phyloP scores from a whole-genome alignment of 768 basidiomycete genomes.

The Pleurotus citrinopileatus region DNA sequence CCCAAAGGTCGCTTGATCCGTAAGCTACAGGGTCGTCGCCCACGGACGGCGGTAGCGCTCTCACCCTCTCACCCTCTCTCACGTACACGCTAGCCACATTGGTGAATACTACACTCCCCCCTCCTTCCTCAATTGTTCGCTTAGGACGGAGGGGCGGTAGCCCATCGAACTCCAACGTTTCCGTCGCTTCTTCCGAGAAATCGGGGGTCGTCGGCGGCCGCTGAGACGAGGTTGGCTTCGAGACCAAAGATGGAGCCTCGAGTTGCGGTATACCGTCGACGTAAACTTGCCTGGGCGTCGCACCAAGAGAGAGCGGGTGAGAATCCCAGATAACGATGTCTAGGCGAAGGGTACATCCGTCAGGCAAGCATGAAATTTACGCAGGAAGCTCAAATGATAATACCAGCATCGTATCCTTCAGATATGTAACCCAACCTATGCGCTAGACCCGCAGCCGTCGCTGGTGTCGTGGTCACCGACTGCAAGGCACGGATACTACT shows the following conservation, averaged over 20 bases:
- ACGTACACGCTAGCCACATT: constrained; percentile 45
- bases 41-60: constrained; percentile 16
- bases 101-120: constrained; percentile 45
- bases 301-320: constrained; percentile 75
- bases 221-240: constrained; percentile 51
- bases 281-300: constrained; percentile 78
- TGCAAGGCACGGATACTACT: constrained; percentile 53
- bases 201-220: constrained; percentile 49
- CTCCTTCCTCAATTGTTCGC: constrained; percentile 14
- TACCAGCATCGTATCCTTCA: constrained; percentile 69
- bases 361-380: not conserved
- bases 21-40: constrained; percentile 15
- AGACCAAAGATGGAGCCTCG: constrained; percentile 25
- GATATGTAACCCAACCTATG: constrained; percentile 67
- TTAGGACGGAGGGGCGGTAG: constrained; percentile 60
- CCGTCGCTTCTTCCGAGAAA: constrained; percentile 58
- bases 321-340: constrained; percentile 66
- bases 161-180: constrained; percentile 60
- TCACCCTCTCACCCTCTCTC: constrained; percentile 14
- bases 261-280: constrained; percentile 81
- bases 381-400: too few relatives aligned
- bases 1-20: constrained; percentile 14
- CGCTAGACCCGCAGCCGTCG: constrained; percentile 58
- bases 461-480: constrained; percentile 65
- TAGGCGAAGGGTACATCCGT: constrained; percentile 13